Percentiles rank a stretch among this genome's conserved stretches.
phyloP scores from a whole-genome alignment of 1,139 yeast species.

The Pichia sorboxylosa region DNA sequence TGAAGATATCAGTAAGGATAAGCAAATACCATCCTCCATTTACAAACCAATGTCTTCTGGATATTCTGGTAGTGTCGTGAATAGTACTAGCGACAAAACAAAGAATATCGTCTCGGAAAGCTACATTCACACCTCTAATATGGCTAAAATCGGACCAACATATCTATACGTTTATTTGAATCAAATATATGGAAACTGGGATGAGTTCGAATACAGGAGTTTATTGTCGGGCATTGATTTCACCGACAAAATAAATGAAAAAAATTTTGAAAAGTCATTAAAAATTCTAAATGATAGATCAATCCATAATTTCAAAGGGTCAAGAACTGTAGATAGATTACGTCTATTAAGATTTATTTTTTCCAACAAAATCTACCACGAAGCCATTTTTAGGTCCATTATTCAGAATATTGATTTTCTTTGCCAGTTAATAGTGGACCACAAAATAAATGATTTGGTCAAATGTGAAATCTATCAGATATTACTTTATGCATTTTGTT shows the following conservation, averaged over 20 bases:
- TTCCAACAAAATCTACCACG: conserved; percentile 2
- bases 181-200: conserved; percentile 6
- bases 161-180: conserved; percentile 5
- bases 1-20: too few species aligned
- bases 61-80: too few species aligned
- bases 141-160: conserved; percentile 5
- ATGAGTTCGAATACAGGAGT: conserved; percentile 5
- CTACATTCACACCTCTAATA: conserved; percentile 1
- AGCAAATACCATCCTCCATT: too few species aligned
- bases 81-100: too few species aligned
- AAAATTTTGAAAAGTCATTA: neutral
- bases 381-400: conserved; percentile 1
- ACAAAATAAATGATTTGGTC: neutral
- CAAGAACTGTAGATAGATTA: neutral
- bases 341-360: conserved; percentile 2
- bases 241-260: neutral
- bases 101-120: neutral
- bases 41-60: too few species aligned
- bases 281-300: conserved; percentile 1
- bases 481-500: conserved; percentile 5
- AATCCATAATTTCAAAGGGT: conserved; percentile 1
- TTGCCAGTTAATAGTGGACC: neutral
- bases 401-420: conserved; percentile 4
- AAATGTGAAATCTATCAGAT: conserved; percentile 7
- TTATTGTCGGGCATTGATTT: neutral